Evolutionary conservation across 306 rosid species (phyloP), one percentile per base, ranked within the genome.

Genomic region (Mimosa pudica): DNA sequence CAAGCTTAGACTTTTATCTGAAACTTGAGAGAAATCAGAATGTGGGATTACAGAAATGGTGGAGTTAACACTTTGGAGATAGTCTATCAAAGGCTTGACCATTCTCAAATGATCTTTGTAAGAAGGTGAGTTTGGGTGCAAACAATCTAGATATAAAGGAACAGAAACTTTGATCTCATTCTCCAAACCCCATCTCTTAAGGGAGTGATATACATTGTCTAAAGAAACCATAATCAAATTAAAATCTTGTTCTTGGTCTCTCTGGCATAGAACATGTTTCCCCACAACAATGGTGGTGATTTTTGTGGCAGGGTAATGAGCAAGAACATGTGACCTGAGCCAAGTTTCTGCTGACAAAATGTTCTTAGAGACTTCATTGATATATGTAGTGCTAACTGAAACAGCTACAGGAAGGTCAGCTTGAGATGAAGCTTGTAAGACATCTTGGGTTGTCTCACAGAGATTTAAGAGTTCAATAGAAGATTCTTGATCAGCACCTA

Each of bases 171-270:
- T 89, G 42, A 92, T 90, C 3, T 86, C 85, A 61, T 86, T 81
- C 85, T 92, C 93, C 85, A 94, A 90, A 80, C 91, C 97, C 98
- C 98, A 94, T 78, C 98, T 87, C 10, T 47, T 89, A 1, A 94
- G 89, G 5, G 97, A 92, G 66, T 90, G 87, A 67, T 88, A 78
- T 24, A 94, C 64, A 82, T 94, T 94, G 87, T 85, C 91, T 66
- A 92, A 36, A 62, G 93, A 86, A 16, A 86, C 84, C 4, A 90
- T 72, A 70, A 88, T 79, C 60, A 83, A 14, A 60, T 18, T 30
- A 12, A 83, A 81, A 35, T 84, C 77, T 18, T 70, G 69, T 2
- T 82, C 80, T 57, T 77, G 88, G 52, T 76, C 73, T 54, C 76
- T 79, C 38, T 79, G 79, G 86, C 96, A 92, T 51, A 88, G 79